phyloP scores from a whole-genome alignment of 2,329 filamentous ascomycete species.

The Endoconidiophora laricicola region DNA sequence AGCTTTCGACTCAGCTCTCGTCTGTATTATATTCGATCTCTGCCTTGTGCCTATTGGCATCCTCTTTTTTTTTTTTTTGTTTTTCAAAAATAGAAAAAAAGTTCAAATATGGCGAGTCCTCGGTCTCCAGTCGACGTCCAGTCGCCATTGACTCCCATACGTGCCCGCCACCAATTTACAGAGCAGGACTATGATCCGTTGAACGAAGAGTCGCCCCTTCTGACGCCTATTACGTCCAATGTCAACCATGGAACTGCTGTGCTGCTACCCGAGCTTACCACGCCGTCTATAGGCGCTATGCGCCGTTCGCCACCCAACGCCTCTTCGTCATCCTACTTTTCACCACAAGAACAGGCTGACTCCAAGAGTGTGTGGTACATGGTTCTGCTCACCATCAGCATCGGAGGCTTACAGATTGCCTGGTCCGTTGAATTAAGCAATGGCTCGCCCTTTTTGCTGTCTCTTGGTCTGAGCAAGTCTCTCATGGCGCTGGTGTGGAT shows the following conservation, averaged over 20 bases:
- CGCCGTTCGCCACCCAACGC: not conserved
- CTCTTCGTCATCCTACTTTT: not conserved
- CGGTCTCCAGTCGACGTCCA: constrained; percentile 2
- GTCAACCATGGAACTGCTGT: constrained; percentile 14
- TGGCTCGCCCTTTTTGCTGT: constrained; percentile 70
- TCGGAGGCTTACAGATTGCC: constrained; percentile 80
- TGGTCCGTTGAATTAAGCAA: constrained; percentile 94
- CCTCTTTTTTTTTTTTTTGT: too few relatives aligned
- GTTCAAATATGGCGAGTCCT: constrained; percentile 1
- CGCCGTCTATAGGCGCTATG: constrained; percentile 12
- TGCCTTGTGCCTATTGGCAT: too few relatives aligned
- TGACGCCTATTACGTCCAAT: constrained; percentile 10
- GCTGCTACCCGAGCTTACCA: constrained; percentile 20
- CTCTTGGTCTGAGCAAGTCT: constrained; percentile 67
- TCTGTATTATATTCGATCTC: too few relatives aligned
- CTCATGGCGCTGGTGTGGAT: constrained; percentile 76
- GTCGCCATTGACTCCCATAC: constrained; percentile 1
- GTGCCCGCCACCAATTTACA: constrained; percentile 2
- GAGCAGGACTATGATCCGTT: constrained; percentile 13
- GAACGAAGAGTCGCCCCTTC: constrained; percentile 14
- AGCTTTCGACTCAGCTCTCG: too few relatives aligned
- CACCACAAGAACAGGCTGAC: constrained; percentile 24
- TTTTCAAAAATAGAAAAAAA: too few relatives aligned
- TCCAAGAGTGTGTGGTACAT: constrained; percentile 77
- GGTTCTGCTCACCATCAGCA: constrained; percentile 67